Base-by-base conservation (phyloP, 306 rosid species). In the Comarum palustre region DNA sequence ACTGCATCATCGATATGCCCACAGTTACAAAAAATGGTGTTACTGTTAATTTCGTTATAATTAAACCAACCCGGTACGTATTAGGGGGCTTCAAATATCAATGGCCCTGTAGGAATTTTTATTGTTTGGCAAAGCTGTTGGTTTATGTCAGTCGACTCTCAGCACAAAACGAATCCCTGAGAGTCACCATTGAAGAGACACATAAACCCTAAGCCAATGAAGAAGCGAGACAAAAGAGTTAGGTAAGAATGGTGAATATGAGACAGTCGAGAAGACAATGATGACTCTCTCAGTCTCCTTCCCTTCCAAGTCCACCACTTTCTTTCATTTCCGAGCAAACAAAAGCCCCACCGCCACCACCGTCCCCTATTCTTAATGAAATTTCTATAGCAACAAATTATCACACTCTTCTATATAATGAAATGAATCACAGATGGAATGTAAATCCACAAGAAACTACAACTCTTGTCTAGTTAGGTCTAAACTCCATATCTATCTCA, bases 31-130 rank as follows among this genome's bases (percentile, higher is more conserved):
- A n/a, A n/a, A n/a, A n/a, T n/a, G 13, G 6, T 47, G 0, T 19
- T 50, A 45, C 17, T 45, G 48, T 14, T 12, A 41, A 41, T 41
- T 41, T 10, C 5, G 48, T 14, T 14, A 1, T 45, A 51, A 24
- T 55, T 55, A 22, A 22, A 22, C 2, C 8, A 52, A 9, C 29
- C n/a, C 29, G 39, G 38, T 14, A 39, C 31, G 31, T 29, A 29
- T 50, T 50, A 20, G 47, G 81, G 36, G 74, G 87, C 80, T 86
- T 82, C 89, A 81, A 63, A 68, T 31, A 75, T 87, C 83, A 70
- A 77, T 52, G 81, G 10, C 42, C 42, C 11, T 39, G 42, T 74
- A 60, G 75, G 20, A 47, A 83, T 66, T 55, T 79, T n/a, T n/a
- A n/a, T n/a, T n/a, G n/a, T n/a, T n/a, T 64, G 20, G 38, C 31